Evolutionary conservation across 2,329 filamentous ascomycete species (phyloP), one percentile per base, ranked within the genome.

Genomic region (Verticillium isaacii): DNA sequence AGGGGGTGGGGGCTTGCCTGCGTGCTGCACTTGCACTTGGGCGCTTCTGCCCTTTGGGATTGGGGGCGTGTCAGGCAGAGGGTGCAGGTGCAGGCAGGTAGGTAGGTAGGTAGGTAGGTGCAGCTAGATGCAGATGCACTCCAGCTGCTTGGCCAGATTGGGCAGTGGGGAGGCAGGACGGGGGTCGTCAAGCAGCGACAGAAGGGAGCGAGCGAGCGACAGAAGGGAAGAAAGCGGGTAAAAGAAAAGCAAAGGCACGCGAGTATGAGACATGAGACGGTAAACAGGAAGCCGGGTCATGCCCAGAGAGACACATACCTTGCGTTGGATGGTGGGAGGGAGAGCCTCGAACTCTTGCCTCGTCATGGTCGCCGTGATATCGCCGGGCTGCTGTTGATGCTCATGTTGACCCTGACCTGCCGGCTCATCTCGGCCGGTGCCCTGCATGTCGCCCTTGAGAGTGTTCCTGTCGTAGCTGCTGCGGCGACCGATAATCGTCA

Each of bases 281-380:
- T 50, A 50, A 50, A 50, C 41, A 50, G 41, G 41, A 50, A 50
- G n/a, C 19, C 12, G 41, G 41, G 41, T 14, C 41, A 50, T 12
- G 41, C 41, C 41, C 41, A 50, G 19, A 50, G 19, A 23, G 58
- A 41, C 41, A 76, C 82, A 78, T 74, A 86, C 84, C 76, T 86
- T 86, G 72, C 83, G 78, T 68, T 82, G 78, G 60, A 86, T 77
- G 17, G 82, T 82, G 29, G 80, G 80, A 23, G 84, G 84, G 12
- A 86, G 73, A 50, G 79, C 77, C 65, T 84, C 80, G 63, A 84
- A 84, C 59, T 77, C 75, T 36, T 74, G 69, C 63, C 66, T 75
- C 1, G 76, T 77, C 65, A 77, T 74, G 25, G 64, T 65, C 57
- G 65, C 67, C 34, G 57, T 56, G 54, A 55, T 19, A 56, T 52